Conservation (phyloP, 192 early-diverging fungal species). For the Linnemannia exigua region DNA sequence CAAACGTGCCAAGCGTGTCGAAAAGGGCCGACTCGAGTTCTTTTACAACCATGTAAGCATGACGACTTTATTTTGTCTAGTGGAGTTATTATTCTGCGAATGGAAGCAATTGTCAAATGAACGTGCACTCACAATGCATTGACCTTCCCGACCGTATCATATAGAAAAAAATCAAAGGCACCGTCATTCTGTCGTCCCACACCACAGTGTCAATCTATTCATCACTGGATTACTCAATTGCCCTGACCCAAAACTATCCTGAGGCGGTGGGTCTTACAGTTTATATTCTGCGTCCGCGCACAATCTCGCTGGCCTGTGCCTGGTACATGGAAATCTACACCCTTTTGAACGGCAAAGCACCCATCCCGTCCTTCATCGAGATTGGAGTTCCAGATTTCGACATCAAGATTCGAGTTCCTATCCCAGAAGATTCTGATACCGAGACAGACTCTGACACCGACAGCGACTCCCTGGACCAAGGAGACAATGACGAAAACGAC, state of each 20-base stretch:
- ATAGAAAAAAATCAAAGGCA: constrained; percentile 45
- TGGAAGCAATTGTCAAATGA: not conserved
- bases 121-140: not conserved
- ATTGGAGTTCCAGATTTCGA: constrained; percentile 56
- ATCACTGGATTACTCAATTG: constrained; percentile 53
- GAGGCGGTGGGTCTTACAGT: constrained; percentile 34
- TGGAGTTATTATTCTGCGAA: not conserved
- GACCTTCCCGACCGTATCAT: not conserved
- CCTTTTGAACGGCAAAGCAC: constrained; percentile 22
- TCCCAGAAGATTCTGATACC: constrained; percentile 37
- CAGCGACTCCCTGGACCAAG: not conserved
- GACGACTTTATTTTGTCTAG: not conserved
- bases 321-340: constrained; percentile 57
- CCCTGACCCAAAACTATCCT: constrained; percentile 28
- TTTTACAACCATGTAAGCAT: constrained; percentile 50
- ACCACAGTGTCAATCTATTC: constrained; percentile 42
- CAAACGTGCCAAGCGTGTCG: constrained; percentile 1
- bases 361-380: constrained; percentile 47
- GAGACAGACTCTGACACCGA: constrained; percentile 20
- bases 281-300: constrained; percentile 44
- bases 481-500: not conserved
- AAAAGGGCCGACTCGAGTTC: constrained; percentile 52
- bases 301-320: constrained; percentile 35
- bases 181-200: constrained; percentile 25
- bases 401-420: constrained; percentile 56